Base-by-base conservation (phyloP, 257 asterid species). In the Solanum tacnaense region DNA sequence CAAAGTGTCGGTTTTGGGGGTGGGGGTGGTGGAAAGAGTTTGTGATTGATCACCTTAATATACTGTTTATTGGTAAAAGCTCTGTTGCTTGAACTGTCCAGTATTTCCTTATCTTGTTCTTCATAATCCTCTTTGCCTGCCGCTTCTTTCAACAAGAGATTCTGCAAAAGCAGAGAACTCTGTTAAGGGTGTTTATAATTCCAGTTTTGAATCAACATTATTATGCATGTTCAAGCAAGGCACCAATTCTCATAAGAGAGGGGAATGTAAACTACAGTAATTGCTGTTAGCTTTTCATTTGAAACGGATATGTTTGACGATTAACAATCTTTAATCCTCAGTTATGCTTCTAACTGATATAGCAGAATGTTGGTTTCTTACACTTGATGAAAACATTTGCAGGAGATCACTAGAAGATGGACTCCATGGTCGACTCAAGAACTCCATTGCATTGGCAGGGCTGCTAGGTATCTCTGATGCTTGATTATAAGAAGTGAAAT, bases 381-480 rank as follows among this genome's bases (percentile, higher is more conserved):
- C 96, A 20, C 85, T 89, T 84, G 95, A 73, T 71, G 95, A 84
- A 75, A 91, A 93, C 82, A 88, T 90, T 36, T 94, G 94, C 35
- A 90, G 88, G 92, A 93, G 90, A 74, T 91, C 89, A 39, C 92
- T 87, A 87, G 96, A 91, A 88, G 92, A 87, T 44, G 94, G 92
- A 83, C 93, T 93, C 94, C 94, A 94, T 15, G 93, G 76, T 84
- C 94, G 88, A 44, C 92, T 74, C 88, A 92, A 92, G 91, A 93
- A 93, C 89, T 91, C 93, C 94, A 92, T 87, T n/a, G 95, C 93
- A 60, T 84, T 91, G 88, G 41, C 83, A 31, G 93, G 94, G 88
- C 92, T 90, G 83, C 86, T 83, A 27, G 92, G 83, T 20, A 88
- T 89, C 90, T 91, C 89, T 89, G 89, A 27, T 67, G 82, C 65